phyloP scores from a whole-genome alignment of 495 filamentous ascomycete species.

The Filosporella fistucella region DNA sequence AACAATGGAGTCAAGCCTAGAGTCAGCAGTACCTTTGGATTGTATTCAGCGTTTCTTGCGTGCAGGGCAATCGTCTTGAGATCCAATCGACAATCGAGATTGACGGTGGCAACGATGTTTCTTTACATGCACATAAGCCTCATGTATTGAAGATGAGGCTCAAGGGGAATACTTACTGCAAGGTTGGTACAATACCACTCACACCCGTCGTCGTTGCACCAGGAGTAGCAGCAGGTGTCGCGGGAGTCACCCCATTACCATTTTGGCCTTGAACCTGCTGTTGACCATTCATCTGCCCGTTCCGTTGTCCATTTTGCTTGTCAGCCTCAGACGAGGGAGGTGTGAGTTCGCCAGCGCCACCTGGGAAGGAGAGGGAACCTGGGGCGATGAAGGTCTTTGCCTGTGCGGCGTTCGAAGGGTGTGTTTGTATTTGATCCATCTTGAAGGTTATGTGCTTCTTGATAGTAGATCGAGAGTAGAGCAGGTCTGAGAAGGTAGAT shows the following conservation, averaged over 20 bases:
- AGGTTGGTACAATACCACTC: conserved; percentile 91
- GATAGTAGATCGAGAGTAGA: conserved; percentile 12
- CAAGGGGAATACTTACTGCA: conserved; percentile 82
- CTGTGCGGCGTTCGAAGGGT: conserved; percentile 82
- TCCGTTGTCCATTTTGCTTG: conserved; percentile 38
- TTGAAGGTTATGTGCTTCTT: conserved; percentile 11
- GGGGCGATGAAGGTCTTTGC: conserved; percentile 88
- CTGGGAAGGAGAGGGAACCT: conserved; percentile 85
- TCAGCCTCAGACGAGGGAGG: conserved; percentile 63
- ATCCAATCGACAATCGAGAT: conserved; percentile 95
- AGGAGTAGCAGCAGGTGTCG: conserved; percentile 92
- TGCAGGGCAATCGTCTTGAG: conserved; percentile 99
- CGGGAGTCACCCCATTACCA: conserved; percentile 88
- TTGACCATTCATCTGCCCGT: conserved; percentile 46
- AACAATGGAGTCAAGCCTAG: conserved; percentile 21
- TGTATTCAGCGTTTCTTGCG: conserved; percentile 98
- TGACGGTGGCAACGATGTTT: conserved; percentile 99
- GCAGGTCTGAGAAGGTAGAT: conserved; percentile 18
- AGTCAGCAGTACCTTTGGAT: conserved; percentile 75
- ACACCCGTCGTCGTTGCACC: conserved; percentile 65
- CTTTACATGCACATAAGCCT: conserved; percentile 71
- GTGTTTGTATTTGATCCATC: conserved; percentile 88
- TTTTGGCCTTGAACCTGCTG: conserved; percentile 50
- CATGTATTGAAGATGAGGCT: conserved; percentile 28
- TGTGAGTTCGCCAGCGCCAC: conserved; percentile 74